Percentiles rank a stretch among this genome's conserved stretches.
Evolutionary conservation across 768 basidiomycete genomes (phyloP).

Genomic region (Gymnopilus dilepis): DNA sequence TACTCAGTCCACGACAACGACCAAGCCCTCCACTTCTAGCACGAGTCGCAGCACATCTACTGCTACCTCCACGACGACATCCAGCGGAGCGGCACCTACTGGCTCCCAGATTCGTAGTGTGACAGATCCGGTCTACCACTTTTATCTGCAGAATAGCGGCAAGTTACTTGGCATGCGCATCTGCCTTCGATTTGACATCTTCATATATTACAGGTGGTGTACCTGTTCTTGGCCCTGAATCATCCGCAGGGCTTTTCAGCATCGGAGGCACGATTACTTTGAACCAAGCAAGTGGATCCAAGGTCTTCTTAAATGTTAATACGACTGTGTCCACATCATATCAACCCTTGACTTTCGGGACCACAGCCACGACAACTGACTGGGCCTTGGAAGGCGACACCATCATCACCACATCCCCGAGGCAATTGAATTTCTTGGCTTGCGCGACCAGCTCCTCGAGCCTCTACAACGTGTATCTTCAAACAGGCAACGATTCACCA

Average conservation of each 20-base stretch:
- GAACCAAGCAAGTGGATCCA: slow-evolving; percentile 44
- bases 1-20: slow-evolving; percentile 13
- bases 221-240: slow-evolving; percentile 57
- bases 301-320: slow-evolving; percentile 55
- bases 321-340: slow-evolving; percentile 50
- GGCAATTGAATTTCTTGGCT: slow-evolving; percentile 60
- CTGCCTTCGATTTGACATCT: not conserved
- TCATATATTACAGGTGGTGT: slow-evolving; percentile 41
- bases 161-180: too few relatives aligned
- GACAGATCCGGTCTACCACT: slow-evolving; percentile 58
- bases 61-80: slow-evolving; percentile 32
- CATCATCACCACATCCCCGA: slow-evolving; percentile 56
- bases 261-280: slow-evolving; percentile 53
- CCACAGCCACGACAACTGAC: slow-evolving; percentile 53
- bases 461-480: slow-evolving; percentile 54
- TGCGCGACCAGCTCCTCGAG: slow-evolving; percentile 47
- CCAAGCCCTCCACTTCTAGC: slow-evolving; percentile 2
- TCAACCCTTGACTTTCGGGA: slow-evolving; percentile 50
- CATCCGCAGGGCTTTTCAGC: slow-evolving; percentile 55
- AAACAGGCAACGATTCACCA: slow-evolving; percentile 55
- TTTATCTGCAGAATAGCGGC: slow-evolving; percentile 59
- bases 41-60: slow-evolving; percentile 16
- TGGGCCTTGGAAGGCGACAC: slow-evolving; percentile 67
- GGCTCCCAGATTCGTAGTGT: slow-evolving; percentile 58
- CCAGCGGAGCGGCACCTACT: slow-evolving; percentile 41